These are phyloP conservation scores for Agrocybe praecox DNA, from an alignment of 768 basidiomycete genomes.

Conservation along the genomic window DNA sequence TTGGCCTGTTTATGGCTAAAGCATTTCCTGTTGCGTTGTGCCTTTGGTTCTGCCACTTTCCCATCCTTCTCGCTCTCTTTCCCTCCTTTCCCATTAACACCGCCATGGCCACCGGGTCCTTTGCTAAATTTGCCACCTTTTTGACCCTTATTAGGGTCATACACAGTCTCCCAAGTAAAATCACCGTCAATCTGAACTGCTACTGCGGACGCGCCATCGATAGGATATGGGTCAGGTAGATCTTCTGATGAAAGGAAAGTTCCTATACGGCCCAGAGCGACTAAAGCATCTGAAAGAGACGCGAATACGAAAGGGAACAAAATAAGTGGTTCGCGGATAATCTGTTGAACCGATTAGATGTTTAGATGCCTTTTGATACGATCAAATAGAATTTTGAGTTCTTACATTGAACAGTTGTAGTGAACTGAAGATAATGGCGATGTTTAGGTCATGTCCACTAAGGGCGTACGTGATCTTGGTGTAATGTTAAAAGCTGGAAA, in stretches of 20 bases:
- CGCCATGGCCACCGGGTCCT: slow-evolving; percentile 1
- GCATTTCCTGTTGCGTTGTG: background rate
- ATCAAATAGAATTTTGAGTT: background rate
- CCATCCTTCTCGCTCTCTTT: background rate
- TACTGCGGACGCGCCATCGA: slow-evolving; percentile 35
- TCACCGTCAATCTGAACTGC: slow-evolving; percentile 54
- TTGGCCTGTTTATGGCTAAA: background rate
- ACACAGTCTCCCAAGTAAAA: slow-evolving; percentile 54
- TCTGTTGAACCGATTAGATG: slow-evolving; percentile 30
- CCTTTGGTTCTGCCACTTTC: background rate
- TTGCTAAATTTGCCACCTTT: slow-evolving; percentile 13
- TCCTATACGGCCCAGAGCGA: slow-evolving; percentile 52
- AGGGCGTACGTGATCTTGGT: slow-evolving; percentile 64
- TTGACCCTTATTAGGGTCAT: slow-evolving; percentile 11
- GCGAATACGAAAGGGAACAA: slow-evolving; percentile 59
- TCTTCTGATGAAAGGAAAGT: slow-evolving; percentile 59
- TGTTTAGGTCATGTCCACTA: slow-evolving; percentile 53
- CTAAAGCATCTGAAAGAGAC: slow-evolving; percentile 48
- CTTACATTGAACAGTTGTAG: slow-evolving; percentile 61
- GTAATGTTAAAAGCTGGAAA: background rate
- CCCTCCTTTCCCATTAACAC: background rate
- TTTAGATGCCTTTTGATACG: background rate
- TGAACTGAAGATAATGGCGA: slow-evolving; percentile 58
- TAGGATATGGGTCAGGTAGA: slow-evolving; percentile 44
- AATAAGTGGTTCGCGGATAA: slow-evolving; percentile 59